Base-by-base conservation (phyloP, 2,329 filamentous ascomycete genomes). In the Madurella mycetomatis region DNA sequence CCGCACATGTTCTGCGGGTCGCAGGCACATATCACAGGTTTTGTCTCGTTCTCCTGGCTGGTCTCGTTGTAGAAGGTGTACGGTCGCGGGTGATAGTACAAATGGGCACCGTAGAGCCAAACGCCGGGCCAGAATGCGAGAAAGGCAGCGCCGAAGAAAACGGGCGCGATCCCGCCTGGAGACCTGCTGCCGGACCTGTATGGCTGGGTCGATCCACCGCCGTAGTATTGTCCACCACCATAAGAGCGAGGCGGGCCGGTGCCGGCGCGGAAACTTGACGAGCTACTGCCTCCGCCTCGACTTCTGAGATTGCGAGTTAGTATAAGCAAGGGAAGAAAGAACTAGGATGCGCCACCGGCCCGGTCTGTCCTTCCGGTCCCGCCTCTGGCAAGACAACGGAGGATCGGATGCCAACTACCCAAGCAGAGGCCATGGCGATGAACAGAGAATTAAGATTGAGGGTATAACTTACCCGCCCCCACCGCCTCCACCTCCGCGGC, bases 171-270 rank as follows among this genome's bases (percentile, higher is more conserved):
- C 39, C 87, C 46, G n/a, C 46, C 77, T 3, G 75, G 77, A 1
- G 76, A 76, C 12, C 53, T 55, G 0, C 40, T n/a, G 7, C 85
- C 86, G 2, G 86, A 60, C 2, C 63, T 57, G 70, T 88, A 92
- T 1, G 88, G 86, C 0, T 67, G 65, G 2, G 72, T 56, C 0
- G 83, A 78, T 47, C 88, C 88, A 47, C 86, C 86, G 39, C 80
- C 79, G 65, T 90, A 91, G 68, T 79, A 88, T 49, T 66, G 63
- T 8, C 85, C 84, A 39, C 83, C 82, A 43, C 83, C 85, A 63
- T 79, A 90, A 1, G 65, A 57, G 3, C 82, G 83, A 15, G 72
- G 63, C 1, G 78, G 71, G 15, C 86, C 85, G 7, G 25, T 4
- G 49, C 78, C 16, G 41, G 34, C 13, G 18, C 39, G 5, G 62